Evolutionary conservation across 2,329 filamentous ascomycete species (phyloP), one percentile per base, ranked within the genome.

Genomic region (Epichloe festucae): DNA sequence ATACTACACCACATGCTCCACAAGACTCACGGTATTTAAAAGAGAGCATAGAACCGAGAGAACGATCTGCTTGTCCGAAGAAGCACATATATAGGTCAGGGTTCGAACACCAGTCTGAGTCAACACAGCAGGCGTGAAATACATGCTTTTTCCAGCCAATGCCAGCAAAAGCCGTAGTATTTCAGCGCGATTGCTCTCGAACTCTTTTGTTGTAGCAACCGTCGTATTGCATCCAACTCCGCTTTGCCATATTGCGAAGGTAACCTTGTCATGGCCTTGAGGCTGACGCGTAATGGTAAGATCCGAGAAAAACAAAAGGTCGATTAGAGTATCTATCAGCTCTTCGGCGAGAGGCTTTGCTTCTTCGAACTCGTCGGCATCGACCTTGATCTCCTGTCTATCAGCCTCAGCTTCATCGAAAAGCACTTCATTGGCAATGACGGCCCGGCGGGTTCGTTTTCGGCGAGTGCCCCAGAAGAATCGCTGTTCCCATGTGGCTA

Each of bases 181-280:
- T 69, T 98, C 93, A 57, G 86, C 89, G 53, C 93, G 81, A 67
- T 96, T 96, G 70, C 78, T 94, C 70, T 98, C 93, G 53, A 88
- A 85, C 61, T 97, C 90, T 66, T 89, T 95, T 49, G 84, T 96
- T 3, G 89, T 91, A 10, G 84, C 84, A 59, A 94, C 82, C 5
- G 89, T 81, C 15, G 86, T 87, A 66, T 95, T 95, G 73, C 91
- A 97, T 14, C 93, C 93, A 34, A 98, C 91, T 46, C 93, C 93
- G 63, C 88, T 97, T 70, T 96, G 89, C 93, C 93, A 98, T 64
- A 98, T 97, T 50, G 89, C 85, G 68, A 93, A 95, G 7, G 85
- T 86, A 52, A 96, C 86, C 65, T 93, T 94, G 56, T 79, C 78
- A 62, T 85, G 89, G 50, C 81, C 80, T 52, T 82, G 76, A 14